Evolutionary conservation across 2,329 filamentous ascomycete species (phyloP), one percentile per base, ranked within the genome.

Genomic region (Fusarium graminum): DNA sequence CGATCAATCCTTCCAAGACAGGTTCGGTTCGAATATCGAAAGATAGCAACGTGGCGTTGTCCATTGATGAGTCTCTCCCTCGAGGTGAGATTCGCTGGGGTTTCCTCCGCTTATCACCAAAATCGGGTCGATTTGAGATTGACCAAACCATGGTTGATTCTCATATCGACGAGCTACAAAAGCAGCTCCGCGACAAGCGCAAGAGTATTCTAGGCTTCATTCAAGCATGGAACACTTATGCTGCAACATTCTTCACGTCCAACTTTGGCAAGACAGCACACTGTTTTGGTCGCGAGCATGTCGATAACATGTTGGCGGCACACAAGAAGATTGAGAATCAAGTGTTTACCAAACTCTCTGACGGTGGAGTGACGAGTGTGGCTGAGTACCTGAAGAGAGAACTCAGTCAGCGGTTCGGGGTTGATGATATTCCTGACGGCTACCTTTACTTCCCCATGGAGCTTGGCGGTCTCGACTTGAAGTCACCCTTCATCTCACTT

Each of bases 121-220:
- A 77, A 28, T 78, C 81, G 0, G 85, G 85, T 10, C 80, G 80
- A 9, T 90, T 89, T 68, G 76, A 85, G 46, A 89, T 90, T 52
- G 85, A 90, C 64, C 83, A 87, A 66, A 61, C 68, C 1, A 81
- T 86, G 76, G 86, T 91, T 0, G 83, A 88, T 61, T 75, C 80
- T 26, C 88, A 90, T 63, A 85, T 89, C 52, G 72, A 79, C 3
- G 87, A 90, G 70, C 81, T 91, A 5, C 80, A 80, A 30, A 81
- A 80, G 6, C 88, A 91, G 67, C 82, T 91, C 7, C 64, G 72
- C 2, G 77, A 79, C 7, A 84, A 85, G 49, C 84, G 83, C 59
- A 81, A 82, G 59, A 87, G 83, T 60, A 59, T 82, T 4, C 78
- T 85, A 5, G 77, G 78, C 19, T 82, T 79, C 64, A 79, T 85